Conservation (phyloP, 176 grass and related monocot genomes). For the Cocos nucifera region DNA sequence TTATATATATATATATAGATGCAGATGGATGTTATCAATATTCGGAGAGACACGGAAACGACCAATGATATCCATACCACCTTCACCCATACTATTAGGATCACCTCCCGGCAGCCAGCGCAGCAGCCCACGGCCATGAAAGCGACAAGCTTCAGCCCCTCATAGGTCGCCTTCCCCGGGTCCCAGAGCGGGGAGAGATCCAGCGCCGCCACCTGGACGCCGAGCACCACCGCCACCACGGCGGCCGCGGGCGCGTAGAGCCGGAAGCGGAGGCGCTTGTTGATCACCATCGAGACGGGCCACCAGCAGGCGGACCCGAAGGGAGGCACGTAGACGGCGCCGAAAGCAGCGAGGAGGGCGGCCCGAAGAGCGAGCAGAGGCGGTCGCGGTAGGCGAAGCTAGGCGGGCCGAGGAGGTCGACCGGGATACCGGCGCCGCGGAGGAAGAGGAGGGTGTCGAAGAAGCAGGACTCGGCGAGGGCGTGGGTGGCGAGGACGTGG, state of each 20-base stretch:
- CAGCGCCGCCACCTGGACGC: conserved; percentile 26
- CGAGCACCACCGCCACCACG: conserved; percentile 17
- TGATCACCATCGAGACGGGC: conserved; percentile 31
- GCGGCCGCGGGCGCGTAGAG: conserved; percentile 15
- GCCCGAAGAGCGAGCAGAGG: conserved; percentile 16
- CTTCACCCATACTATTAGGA: background rate
- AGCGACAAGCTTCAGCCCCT: conserved; percentile 4
- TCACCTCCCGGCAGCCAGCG: background rate
- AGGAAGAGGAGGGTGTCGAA: conserved; percentile 27
- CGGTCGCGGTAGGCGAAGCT: background rate
- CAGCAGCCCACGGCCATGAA: conserved; percentile 11
- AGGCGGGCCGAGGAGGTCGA: conserved; percentile 1
- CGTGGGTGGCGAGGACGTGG: conserved; percentile 27
- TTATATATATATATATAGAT: too few species aligned
- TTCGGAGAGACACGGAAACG: too few species aligned
- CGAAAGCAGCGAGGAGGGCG: conserved; percentile 21
- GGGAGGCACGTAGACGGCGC: conserved; percentile 23
- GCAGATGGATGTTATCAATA: too few species aligned
- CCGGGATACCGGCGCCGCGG: conserved; percentile 8
- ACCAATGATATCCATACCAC: too few species aligned
- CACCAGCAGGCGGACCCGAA: conserved; percentile 30
- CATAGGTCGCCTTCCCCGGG: conserved; percentile 5
- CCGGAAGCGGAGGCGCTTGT: conserved; percentile 20
- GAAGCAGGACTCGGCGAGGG: conserved; percentile 29
- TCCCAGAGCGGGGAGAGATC: conserved; percentile 20